These are phyloP conservation scores for Solanum okadae DNA, from an alignment of 257 asterid species.

Conservation along the genomic window DNA sequence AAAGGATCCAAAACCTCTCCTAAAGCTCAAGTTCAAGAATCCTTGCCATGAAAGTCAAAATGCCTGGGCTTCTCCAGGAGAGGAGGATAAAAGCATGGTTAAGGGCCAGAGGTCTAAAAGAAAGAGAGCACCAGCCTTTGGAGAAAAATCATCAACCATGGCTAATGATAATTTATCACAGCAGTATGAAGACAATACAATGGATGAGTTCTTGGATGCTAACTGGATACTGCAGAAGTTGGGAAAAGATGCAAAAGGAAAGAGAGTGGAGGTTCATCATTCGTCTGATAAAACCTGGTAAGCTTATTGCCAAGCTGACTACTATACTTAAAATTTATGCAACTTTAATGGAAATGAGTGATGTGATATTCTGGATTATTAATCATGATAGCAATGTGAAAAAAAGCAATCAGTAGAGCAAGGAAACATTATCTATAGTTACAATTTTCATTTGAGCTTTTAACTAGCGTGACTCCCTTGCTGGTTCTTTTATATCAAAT, in stretches of 20 bases:
- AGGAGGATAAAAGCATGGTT: constrained; percentile 52
- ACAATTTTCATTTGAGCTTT: neutral
- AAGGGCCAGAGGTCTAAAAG: constrained; percentile 94
- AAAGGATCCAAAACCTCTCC: constrained; percentile 56
- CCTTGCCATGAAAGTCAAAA: constrained; percentile 44
- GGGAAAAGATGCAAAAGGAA: constrained; percentile 96
- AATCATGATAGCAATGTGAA: neutral
- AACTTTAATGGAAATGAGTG: constrained; percentile 5
- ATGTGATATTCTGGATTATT: neutral
- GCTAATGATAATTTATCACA: constrained; percentile 47
- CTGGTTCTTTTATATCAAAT: neutral
- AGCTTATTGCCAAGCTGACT: constrained; percentile 6
- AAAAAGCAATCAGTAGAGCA: neutral
- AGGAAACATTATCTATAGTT: neutral
- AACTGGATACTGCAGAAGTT: constrained; percentile 92
- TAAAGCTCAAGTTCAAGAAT: constrained; percentile 78
- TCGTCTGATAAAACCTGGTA: constrained; percentile 76
- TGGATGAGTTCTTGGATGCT: constrained; percentile 84
- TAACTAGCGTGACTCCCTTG: neutral
- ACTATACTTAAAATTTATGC: neutral
- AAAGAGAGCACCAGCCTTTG: constrained; percentile 45
- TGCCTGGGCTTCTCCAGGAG: constrained; percentile 38
- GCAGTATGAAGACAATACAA: constrained; percentile 36
- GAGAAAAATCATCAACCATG: constrained; percentile 19
- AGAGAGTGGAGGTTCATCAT: constrained; percentile 91